Evolutionary conservation across 805 yeast genomes (phyloP).

Genomic region (Ogataea corticis): DNA sequence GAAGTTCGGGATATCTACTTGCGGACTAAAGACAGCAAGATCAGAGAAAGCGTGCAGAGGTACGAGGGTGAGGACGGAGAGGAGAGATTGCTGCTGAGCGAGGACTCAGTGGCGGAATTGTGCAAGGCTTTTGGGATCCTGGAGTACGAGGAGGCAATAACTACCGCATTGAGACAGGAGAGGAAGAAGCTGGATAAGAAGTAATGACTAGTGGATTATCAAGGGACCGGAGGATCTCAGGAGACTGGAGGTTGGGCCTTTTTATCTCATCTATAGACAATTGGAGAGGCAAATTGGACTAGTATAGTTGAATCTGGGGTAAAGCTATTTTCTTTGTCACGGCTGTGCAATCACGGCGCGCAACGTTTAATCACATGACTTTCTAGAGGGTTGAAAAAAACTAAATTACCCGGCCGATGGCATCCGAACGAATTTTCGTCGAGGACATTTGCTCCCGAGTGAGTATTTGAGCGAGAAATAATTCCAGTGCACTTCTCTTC

Average conservation of each 20-base stretch:
- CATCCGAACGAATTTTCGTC: neutral
- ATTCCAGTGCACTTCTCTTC: slow-evolving; percentile 6
- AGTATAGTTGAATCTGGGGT: slow-evolving; percentile 1
- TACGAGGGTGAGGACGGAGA: slow-evolving; percentile 16
- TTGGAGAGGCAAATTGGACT: no score
- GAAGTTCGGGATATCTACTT: slow-evolving; percentile 34
- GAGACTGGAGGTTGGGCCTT: no score
- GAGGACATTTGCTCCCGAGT: neutral
- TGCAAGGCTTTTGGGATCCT: slow-evolving; percentile 46
- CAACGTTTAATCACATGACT: slow-evolving; percentile 7
- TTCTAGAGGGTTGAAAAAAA: neutral
- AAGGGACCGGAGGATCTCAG: no score
- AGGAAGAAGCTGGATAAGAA: slow-evolving; percentile 16
- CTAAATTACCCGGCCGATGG: no score
- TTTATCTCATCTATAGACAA: neutral
- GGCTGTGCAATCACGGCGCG: no score
- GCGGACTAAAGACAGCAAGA: slow-evolving; percentile 22
- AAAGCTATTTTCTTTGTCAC: neutral
- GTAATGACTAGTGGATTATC: no score
- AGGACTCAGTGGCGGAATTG: slow-evolving; percentile 46
- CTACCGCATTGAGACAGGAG: slow-evolving; percentile 59
- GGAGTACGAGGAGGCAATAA: slow-evolving; percentile 44
- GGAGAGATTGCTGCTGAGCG: slow-evolving; percentile 45
- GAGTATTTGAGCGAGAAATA: slow-evolving; percentile 1
- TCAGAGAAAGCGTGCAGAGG: slow-evolving; percentile 21